phyloP scores from a whole-genome alignment of 2,329 filamentous ascomycete species.

The Calonectria pseudoreteaudii region DNA sequence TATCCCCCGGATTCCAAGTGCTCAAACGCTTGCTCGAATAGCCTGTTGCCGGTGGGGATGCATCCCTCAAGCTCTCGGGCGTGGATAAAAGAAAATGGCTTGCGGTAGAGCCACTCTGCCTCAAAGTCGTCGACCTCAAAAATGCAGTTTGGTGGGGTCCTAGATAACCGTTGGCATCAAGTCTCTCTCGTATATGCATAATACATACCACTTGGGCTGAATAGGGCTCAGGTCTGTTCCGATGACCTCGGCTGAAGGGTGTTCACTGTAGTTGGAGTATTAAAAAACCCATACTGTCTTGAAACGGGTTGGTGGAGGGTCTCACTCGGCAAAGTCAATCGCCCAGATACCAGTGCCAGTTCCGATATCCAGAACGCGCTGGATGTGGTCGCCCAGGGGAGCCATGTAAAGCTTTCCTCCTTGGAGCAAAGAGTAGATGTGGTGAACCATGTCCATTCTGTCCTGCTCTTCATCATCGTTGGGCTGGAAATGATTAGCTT shows the following conservation, averaged over 20 bases:
- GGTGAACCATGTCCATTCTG: conserved; percentile 23
- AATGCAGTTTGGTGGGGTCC: conserved; percentile 24
- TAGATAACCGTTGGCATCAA: not conserved
- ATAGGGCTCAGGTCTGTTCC: conserved; percentile 27
- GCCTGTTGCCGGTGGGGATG: conserved; percentile 1
- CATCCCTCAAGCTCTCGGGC: conserved; percentile 22
- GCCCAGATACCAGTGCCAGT: conserved; percentile 26
- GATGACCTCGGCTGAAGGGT: conserved; percentile 23
- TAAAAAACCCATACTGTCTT: not conserved
- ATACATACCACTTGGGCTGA: conserved; percentile 21
- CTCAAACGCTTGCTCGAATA: conserved; percentile 8
- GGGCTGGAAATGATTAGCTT: conserved; percentile 2
- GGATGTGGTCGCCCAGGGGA: conserved; percentile 11
- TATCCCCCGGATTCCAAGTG: conserved; percentile 12
- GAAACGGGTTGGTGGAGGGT: no score
- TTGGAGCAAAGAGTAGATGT: conserved; percentile 16
- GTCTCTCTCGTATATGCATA: not conserved
- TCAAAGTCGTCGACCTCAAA: conserved; percentile 26
- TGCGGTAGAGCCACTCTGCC: conserved; percentile 17
- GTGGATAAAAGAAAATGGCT: conserved; percentile 17
- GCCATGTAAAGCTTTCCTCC: conserved; percentile 17
- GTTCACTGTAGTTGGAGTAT: not conserved
- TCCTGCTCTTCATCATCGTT: conserved; percentile 25
- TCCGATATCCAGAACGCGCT: conserved; percentile 24
- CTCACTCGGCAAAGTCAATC: conserved; percentile 28